Percentiles rank a stretch among this genome's conserved stretches.
phyloP scores from a whole-genome alignment of 495 filamentous ascomycete species.

The Aspergillus conjunctus region DNA sequence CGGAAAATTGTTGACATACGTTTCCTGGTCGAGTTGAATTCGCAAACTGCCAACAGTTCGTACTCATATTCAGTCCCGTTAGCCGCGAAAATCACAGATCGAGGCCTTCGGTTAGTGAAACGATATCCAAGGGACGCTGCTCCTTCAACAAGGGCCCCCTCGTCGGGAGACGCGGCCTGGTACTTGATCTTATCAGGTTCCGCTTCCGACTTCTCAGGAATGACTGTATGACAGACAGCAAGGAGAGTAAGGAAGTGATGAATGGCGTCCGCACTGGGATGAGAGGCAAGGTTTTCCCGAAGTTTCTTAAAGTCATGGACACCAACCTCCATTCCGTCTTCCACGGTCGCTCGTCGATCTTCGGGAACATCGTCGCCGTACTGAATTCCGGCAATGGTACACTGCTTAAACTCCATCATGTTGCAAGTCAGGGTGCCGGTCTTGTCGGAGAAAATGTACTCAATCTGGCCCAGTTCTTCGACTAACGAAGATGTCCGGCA shows the following conservation, averaged over 20 bases:
- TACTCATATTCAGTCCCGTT: slow-evolving; percentile 75
- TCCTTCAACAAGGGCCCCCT: slow-evolving; percentile 94
- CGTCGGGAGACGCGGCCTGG: slow-evolving; percentile 96
- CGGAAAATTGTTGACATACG: slow-evolving; percentile 97
- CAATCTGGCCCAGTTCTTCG: slow-evolving; percentile 96
- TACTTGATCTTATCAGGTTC: slow-evolving; percentile 86
- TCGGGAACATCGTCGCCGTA: slow-evolving; percentile 94
- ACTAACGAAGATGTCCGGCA: slow-evolving; percentile 96
- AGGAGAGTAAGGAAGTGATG: slow-evolving; percentile 89
- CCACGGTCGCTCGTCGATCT: slow-evolving; percentile 76
- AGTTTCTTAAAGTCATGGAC: slow-evolving; percentile 87
- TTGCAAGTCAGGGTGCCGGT: slow-evolving; percentile 99
- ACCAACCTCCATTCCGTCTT: slow-evolving; percentile 75
- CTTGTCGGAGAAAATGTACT: slow-evolving; percentile 99
- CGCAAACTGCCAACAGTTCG: slow-evolving; percentile 91
- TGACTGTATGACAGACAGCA: slow-evolving; percentile 94
- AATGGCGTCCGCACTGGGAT: slow-evolving; percentile 69
- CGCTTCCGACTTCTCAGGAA: slow-evolving; percentile 80
- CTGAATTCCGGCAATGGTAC: slow-evolving; percentile 87
- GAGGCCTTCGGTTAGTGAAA: slow-evolving; percentile 87
- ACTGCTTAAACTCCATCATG: slow-evolving; percentile 98
- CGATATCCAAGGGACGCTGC: slow-evolving; percentile 82
- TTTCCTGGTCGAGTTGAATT: slow-evolving; percentile 98
- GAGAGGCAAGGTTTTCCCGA: slow-evolving; percentile 69
- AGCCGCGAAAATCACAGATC: slow-evolving; percentile 77